Evolutionary conservation across 192 early-diverging fungal species (phyloP).

Genomic region (Backusella liffmaniae): DNA sequence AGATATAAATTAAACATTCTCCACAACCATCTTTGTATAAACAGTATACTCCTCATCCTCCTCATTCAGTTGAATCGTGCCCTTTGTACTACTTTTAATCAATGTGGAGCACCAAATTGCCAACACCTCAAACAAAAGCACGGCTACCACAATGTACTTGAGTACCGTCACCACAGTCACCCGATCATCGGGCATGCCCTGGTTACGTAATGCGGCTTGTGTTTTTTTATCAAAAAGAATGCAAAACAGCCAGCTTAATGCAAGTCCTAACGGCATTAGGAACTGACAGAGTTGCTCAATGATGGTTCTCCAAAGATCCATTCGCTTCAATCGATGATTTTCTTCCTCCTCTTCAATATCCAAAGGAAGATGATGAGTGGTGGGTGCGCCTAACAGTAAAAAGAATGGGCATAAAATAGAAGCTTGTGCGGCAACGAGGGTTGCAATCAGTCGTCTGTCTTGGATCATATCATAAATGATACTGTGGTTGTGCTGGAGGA

Average conservation of each 20-base stretch:
- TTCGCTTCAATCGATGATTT: background rate
- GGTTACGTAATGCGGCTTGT: background rate
- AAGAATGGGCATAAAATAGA: conserved; percentile 30
- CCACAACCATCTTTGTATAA: background rate
- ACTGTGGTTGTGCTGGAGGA: background rate
- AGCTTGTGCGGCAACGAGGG: conserved; percentile 26
- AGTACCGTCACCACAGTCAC: background rate
- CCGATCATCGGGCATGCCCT: background rate
- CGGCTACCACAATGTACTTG: background rate
- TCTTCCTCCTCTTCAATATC: background rate
- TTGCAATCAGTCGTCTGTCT: conserved; percentile 27
- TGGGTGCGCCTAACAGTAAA: background rate
- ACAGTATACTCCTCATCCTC: conserved; percentile 4
- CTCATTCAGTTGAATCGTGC: background rate
- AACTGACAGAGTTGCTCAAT: conserved; percentile 25
- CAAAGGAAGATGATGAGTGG: background rate
- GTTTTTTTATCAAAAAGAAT: conserved; percentile 25
- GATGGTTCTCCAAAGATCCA: conserved; percentile 2
- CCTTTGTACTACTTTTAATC: background rate
- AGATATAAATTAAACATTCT: background rate
- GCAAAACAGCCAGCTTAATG: conserved; percentile 27
- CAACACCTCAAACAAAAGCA: background rate
- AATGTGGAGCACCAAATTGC: background rate
- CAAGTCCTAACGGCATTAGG: conserved; percentile 21
- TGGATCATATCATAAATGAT: conserved; percentile 16